phyloP scores from a whole-genome alignment of 768 basidiomycete genomes.

The Exsudoporus frostii region DNA sequence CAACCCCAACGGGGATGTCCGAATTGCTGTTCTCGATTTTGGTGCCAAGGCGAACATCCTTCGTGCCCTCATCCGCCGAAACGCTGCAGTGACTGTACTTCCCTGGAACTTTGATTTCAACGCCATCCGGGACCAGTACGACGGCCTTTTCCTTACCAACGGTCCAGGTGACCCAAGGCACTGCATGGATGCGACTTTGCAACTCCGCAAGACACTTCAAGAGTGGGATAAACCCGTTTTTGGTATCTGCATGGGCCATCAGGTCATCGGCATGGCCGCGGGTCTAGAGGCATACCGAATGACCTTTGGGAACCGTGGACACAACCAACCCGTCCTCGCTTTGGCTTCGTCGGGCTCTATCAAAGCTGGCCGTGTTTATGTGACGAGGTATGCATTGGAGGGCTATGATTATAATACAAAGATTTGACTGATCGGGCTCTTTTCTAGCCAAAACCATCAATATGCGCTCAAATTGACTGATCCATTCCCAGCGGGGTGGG shows the following conservation, averaged over 20 bases:
- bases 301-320: constrained; percentile 99
- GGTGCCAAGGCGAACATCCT: constrained; percentile 97
- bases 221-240: constrained; percentile 96
- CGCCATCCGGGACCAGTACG: constrained; percentile 80
- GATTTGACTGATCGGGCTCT: constrained; percentile 2
- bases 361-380: constrained; percentile 94
- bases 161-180: constrained; percentile 93
- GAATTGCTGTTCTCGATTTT: constrained; percentile 95
- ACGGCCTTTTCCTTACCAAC: constrained; percentile 94
- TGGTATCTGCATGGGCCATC: constrained; percentile 99
- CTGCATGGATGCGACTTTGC: constrained; percentile 80
- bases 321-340: constrained; percentile 97
- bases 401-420: neutral
- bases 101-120: constrained; percentile 99
- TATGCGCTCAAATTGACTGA: constrained; percentile 94
- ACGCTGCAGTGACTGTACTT: constrained; percentile 89
- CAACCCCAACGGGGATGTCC: constrained; percentile 83
- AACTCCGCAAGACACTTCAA: constrained; percentile 74
- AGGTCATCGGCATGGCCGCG: constrained; percentile 96
- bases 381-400: constrained; percentile 64
- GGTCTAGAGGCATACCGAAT: constrained; percentile 96
- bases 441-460: constrained; percentile 87
- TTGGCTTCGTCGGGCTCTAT: constrained; percentile 92
- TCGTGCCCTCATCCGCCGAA: constrained; percentile 86
- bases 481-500: constrained; percentile 96